Evolutionary conservation across 345 rosid species (phyloP).

Genomic region (Euphorbia pulcherrima): DNA sequence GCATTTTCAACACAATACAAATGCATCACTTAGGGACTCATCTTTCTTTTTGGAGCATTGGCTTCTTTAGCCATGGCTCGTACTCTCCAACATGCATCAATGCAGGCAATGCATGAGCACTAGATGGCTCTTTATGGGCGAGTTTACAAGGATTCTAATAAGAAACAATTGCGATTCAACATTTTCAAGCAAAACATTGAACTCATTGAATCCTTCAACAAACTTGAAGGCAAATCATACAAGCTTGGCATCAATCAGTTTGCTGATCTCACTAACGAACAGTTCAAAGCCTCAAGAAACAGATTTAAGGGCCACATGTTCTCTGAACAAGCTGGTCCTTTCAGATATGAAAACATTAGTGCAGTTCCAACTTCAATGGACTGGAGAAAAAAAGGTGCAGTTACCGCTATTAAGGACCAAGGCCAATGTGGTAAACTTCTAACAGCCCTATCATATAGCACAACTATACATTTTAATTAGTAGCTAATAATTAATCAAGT

Average conservation of each 20-base stretch:
- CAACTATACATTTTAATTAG: not conserved
- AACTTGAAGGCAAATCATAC: not conserved
- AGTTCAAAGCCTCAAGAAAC: constrained; percentile 10
- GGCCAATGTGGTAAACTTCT: constrained; percentile 16
- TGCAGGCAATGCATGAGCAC: not conserved
- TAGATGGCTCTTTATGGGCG: constrained; percentile 13
- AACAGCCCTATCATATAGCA: not conserved
- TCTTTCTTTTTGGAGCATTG: constrained; percentile 7
- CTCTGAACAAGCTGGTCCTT: constrained; percentile 9
- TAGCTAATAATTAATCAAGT: not conserved
- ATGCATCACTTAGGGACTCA: not conserved
- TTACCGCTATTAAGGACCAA: constrained; percentile 16
- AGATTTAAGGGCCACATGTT: constrained; percentile 13
- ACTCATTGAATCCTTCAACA: constrained; percentile 2
- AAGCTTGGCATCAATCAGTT: constrained; percentile 9
- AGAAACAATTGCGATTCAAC: constrained; percentile 2
- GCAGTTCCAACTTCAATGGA: constrained; percentile 10
- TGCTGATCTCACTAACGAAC: constrained; percentile 18
- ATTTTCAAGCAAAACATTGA: constrained; percentile 7
- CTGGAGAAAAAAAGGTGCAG: constrained; percentile 19
- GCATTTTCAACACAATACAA: not conserved
- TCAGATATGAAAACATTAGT: constrained; percentile 16
- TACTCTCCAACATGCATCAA: not conserved
- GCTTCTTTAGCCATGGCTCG: constrained; percentile 8
- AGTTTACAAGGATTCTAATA: constrained; percentile 10